Evolutionary conservation across 495 filamentous ascomycete species (phyloP), one percentile per base, ranked within the genome.

Genomic region (Sordaria brevicollis): DNA sequence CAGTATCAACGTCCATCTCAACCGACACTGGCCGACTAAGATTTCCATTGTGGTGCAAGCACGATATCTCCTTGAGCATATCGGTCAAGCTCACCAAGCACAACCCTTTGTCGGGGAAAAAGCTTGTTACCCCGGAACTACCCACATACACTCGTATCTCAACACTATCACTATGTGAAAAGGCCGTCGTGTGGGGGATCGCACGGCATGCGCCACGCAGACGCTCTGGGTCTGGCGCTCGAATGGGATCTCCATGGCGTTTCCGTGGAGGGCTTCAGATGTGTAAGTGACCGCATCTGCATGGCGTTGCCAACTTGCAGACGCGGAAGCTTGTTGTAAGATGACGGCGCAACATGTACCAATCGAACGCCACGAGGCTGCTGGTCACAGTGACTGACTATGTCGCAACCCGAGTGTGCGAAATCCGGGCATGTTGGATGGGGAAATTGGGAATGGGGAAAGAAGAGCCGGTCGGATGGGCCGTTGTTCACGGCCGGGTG

Each of bases 341-440:
- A 68, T 29, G 65, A 65, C 9, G n/a, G 35, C 62, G 67, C 19
- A 65, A n/a, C 13, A 5, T 29, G n/a, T 43, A 35, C 69, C 69
- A 71, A 71, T 71, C 21, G 41, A 49, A 68, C 15, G 13, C 31
- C 38, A 49, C 21, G 66, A 68, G 69, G 41, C 69, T 71, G 34
- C 34, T 36, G 19, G 35, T 31, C 49, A 17, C 49, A 31, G 13
- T 31, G 6, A 4, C 0, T 31, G 25, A 31, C 49, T 0, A 57
- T 57, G 25, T 57, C 19, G 69, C 69, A 68, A 31, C 31, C 67
- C 65, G 35, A 54, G 21, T 62, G 35, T 2, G 39, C 29, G 49
- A 25, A 66, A 7, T 36, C 15, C 8, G 35, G 15, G 25, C 54
- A 31, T 10, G 54, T n/a, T 66, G 68, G 35, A 66, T 21, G 36